Conservation (phyloP, 345 rosid species). For the Limnanthes douglasii region DNA sequence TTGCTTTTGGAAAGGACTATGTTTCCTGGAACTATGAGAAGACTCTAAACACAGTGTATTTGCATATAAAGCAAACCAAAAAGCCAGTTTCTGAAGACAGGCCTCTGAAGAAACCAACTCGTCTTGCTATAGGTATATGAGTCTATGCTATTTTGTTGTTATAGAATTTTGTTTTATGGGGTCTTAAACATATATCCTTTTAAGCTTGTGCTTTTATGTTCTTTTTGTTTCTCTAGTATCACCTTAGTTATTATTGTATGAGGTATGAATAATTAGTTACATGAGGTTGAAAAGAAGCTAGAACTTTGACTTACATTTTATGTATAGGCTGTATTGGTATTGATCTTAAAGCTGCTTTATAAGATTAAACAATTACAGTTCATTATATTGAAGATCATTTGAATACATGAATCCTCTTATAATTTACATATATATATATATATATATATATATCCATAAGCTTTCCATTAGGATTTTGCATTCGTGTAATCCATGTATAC, state of each 20-base stretch:
- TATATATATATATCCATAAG: no score
- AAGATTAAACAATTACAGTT: no score
- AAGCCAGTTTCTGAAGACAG: slow-evolving; percentile 76
- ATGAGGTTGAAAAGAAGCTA: no score
- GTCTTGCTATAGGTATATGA: slow-evolving; percentile 72
- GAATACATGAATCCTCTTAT: no score
- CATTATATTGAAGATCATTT: no score
- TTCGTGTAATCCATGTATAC: no score
- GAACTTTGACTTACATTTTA: no score
- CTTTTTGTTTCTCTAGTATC: background rate
- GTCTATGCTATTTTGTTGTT: background rate
- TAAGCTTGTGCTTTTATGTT: background rate
- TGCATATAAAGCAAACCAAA: slow-evolving; percentile 65
- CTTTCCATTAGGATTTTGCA: no score
- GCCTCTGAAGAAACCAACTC: slow-evolving; percentile 79
- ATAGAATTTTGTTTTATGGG: slow-evolving; percentile 1
- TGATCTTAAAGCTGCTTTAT: no score
- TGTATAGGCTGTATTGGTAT: no score
- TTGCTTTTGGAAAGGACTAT: slow-evolving; percentile 81
- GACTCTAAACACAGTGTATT: slow-evolving; percentile 81
- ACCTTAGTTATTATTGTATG: background rate
- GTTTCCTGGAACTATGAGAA: slow-evolving; percentile 86
- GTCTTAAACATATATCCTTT: background rate
- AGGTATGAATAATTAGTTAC: no score
- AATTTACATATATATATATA: no score